Evolutionary conservation across 306 rosid species (phyloP), one percentile per base, ranked within the genome.

Genomic region (Vigna angularis): DNA sequence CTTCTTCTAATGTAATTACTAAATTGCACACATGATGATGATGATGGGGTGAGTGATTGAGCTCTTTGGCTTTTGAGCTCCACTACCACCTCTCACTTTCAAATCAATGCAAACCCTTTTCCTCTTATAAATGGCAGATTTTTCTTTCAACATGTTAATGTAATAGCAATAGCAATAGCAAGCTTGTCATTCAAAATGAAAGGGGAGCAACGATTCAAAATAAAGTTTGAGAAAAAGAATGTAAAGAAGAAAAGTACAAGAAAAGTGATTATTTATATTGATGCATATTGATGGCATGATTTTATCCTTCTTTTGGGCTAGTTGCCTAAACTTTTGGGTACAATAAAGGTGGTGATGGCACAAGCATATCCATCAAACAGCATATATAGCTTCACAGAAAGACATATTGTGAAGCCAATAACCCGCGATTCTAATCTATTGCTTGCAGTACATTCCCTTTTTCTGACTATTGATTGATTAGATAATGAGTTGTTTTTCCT

Each of bases 321-420:
- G 76, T 72, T 85, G 86, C 86, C 82, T 65, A 38, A 69, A 62
- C 89, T 85, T 90, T 87, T 52, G 72, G 75, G 12, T 68, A 84
- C 92, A 86, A 82, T 69, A 86, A 77, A 83, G 84, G 55, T 16
- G 52, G 14, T 51, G 6, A 12, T 69, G 74, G 72, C 61, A 78
- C 51, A 65, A 59, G 40, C 73, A 69, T 22, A 55, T 51, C 42
- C 75, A 70, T 63, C 71, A 48, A 63, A 75, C 81, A 59, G 83
- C 55, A 74, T 45, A 45, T 40, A 66, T 67, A 68, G 57, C 51
- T 73, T 81, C 83, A 79, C 86, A 81, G 79, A 85, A 85, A 85
- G 84, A 85, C 45, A 82, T 66, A 72, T 77, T 64, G 80, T 75
- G 70, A 80, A 72, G 80, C 85, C 76, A 80, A 78, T 73, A 78